Evolutionary conservation across 805 yeast genomes (phyloP), one percentile per base, ranked within the genome.

Genomic region (Metschnikowia reukaufii): DNA sequence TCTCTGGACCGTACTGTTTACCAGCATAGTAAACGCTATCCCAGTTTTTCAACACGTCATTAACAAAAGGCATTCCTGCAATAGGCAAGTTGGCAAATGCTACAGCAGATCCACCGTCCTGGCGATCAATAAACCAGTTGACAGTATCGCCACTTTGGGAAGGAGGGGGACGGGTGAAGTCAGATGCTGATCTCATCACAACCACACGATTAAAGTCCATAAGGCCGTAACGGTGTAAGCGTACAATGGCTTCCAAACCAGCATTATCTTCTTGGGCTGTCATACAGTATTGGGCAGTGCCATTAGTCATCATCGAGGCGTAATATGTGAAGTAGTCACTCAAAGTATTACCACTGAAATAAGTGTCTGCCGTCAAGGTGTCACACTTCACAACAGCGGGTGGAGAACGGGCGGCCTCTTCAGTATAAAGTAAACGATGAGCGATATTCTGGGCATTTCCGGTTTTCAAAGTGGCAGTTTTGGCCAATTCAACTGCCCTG

Each of bases 221-320:
- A 48, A 81, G 67, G 8, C 82, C 84, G 55, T 67, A 68, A 49
- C 67, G 67, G 49, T 77, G 77, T 56, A 76, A 72, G 67, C 88
- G 75, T 36, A 78, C 54, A 45, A 82, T 62, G 9, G 81, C 78
- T 61, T 81, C 85, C 56, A 82, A 72, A 13, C 82, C 68, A 16
- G 86, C 86, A 59, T 81, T 78, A 60, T 82, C 87, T 62, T 82
- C 88, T 62, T 82, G 85, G 45, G 83, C 84, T 37, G 85, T 75
- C 34, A 81, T 59, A 62, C 85, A 79, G 68, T 80, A 82, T 13
- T 63, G 64, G 21, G 79, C 84, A 30, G 82, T 70, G 46, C 82
- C 82, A 58, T 82, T 82, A 52, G 86, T 76, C 59, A 81, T 60
- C 50, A 79, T 53, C n/a, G 53, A 49, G 29, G 83, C 71, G 58